These are phyloP conservation scores for Terana coerulea DNA, from an alignment of 768 basidiomycete species.

Conservation along the genomic window DNA sequence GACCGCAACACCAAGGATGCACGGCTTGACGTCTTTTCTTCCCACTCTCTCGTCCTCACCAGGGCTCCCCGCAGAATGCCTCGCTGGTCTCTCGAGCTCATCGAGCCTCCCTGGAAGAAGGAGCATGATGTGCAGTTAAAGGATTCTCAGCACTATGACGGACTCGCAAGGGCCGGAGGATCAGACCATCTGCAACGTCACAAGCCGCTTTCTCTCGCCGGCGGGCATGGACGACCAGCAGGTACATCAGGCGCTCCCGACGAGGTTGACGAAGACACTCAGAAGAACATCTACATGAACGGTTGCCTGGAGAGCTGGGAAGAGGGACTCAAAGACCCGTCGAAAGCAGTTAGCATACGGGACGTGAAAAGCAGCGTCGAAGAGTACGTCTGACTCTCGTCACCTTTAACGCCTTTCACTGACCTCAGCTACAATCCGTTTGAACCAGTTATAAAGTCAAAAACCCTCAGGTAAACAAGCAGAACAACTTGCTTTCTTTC, in stretches of 20 bases:
- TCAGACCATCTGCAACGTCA: conserved; percentile 2
- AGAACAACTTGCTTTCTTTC: background rate
- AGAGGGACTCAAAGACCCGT: conserved; percentile 5
- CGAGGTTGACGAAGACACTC: background rate
- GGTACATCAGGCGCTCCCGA: conserved; percentile 1
- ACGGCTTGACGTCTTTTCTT: too few relatives aligned
- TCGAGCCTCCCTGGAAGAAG: conserved; percentile 7
- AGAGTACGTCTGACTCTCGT: conserved; percentile 6
- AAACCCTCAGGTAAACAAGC: background rate
- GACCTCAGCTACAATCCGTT: too few relatives aligned
- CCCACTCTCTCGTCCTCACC: background rate
- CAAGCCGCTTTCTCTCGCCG: background rate
- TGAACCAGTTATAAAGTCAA: conserved; percentile 8
- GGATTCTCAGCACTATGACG: background rate
- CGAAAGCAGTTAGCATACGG: conserved; percentile 14
- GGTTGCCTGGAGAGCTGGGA: background rate
- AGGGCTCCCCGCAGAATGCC: background rate
- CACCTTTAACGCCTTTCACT: background rate
- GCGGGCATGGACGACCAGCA: background rate
- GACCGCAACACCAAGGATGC: too few relatives aligned
- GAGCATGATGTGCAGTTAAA: background rate
- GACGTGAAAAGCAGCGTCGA: conserved; percentile 16
- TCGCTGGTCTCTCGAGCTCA: background rate
- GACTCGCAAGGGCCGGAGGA: background rate
- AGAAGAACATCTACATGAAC: background rate